A percentile compares a stretch with the other conserved stretches of the same genome.
phyloP scores from a whole-genome alignment of 805 yeast genomes.

The Tetrapisispora nanseiensis region DNA sequence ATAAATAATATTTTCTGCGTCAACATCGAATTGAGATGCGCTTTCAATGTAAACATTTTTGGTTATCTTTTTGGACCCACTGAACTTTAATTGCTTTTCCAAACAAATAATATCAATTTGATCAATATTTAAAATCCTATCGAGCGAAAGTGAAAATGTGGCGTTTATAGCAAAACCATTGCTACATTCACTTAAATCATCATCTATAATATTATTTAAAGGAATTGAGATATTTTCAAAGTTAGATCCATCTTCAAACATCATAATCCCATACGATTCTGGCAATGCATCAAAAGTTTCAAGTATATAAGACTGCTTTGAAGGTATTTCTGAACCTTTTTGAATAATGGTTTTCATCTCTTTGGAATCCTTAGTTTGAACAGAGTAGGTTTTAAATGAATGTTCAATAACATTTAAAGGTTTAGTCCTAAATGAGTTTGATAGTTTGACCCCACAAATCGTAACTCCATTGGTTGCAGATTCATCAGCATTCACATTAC shows the following conservation, averaged over 20 bases:
- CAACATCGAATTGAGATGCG: neutral
- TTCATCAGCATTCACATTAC: constrained; percentile 91
- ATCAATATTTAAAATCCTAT: constrained; percentile 41
- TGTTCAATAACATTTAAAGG: constrained; percentile 48
- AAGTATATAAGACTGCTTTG: constrained; percentile 25
- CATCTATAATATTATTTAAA: constrained; percentile 20
- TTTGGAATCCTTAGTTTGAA: constrained; percentile 13
- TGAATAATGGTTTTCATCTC: constrained; percentile 35
- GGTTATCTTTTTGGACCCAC: constrained; percentile 3
- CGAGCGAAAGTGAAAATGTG: constrained; percentile 37
- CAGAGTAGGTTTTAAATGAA: constrained; percentile 39
- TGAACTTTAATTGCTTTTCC: constrained; percentile 8
- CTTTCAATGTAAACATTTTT: neutral
- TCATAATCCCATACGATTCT: constrained; percentile 28
- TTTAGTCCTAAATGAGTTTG: constrained; percentile 57
- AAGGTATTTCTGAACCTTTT: constrained; percentile 34
- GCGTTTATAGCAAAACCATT: constrained; percentile 32
- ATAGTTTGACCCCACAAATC: constrained; percentile 66
- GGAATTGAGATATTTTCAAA: constrained; percentile 12
- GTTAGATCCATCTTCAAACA: constrained; percentile 21
- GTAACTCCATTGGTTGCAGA: constrained; percentile 86
- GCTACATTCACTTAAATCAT: constrained; percentile 32
- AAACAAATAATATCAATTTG: constrained; percentile 39
- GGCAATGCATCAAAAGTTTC: constrained; percentile 24
- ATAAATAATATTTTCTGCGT: neutral